Evolutionary conservation across 2,329 filamentous ascomycete species (phyloP), one percentile per base, ranked within the genome.

Genomic region (Xylariaceae sp.): DNA sequence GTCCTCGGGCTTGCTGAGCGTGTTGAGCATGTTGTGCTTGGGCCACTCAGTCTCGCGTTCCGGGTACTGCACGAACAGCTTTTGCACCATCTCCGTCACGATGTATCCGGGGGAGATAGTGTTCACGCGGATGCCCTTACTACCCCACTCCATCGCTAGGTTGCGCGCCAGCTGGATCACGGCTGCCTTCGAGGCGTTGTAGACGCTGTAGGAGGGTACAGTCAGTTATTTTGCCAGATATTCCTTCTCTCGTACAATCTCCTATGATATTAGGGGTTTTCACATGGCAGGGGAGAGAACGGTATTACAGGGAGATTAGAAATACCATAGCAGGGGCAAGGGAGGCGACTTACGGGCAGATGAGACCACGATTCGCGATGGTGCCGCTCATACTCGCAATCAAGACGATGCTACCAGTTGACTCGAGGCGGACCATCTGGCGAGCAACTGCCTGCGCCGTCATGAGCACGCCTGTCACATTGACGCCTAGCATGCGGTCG

Each of bases 381-480:
- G 79, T 82, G 15, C 81, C 86, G 60, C 83, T 86, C 85, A 89
- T 89, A 60, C 83, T 86, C n/a, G 80, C 85, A 66, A 89, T 86
- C 65, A 89, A 72, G 11, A 83, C 82, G 55, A 89, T 81, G 66
- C 83, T 87, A 0, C 86, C 85, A 5, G 76, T 73, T 21, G 74
- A 77, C 52, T 82, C 78, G 23, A 82, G 76, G 44, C 79, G 78
- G 18, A 85, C 75, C 81, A 89, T 85, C 70, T 94, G 88, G 50
- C 86, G 81, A 27, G 92, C 92, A n/a, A 91, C 89, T 16, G 91
- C 91, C 77, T 93, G 90, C 21, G 91, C 91, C 24, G 91, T 95
- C 81, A 92, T 84, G 74, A 91, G 90, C 23, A 82, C 85, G 10
- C 92, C 92, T n/a, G 86, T 94, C 63, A 96, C 80, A 73, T 97